Percentiles rank a stretch among this genome's conserved stretches.
phyloP scores from a whole-genome alignment of 768 basidiomycete species.

The Suillus decipiens region DNA sequence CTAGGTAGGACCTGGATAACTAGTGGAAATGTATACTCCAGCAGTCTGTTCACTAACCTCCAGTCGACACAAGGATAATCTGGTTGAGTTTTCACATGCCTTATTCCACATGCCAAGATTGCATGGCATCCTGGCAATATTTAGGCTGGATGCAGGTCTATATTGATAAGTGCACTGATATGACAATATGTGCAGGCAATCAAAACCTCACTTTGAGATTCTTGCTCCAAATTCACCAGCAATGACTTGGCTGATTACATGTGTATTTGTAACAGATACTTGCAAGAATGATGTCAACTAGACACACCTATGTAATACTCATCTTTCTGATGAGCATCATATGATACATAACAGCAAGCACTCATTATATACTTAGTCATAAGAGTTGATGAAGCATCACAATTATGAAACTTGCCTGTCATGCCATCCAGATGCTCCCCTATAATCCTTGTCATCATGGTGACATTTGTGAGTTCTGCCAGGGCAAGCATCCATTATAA shows the following conservation, averaged over 20 bases:
- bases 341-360: not conserved
- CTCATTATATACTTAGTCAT: not conserved
- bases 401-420: not conserved
- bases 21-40: too few species aligned
- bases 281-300: not conserved
- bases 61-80: too few species aligned
- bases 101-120: too few species aligned
- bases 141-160: too few species aligned
- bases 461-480: not conserved
- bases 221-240: not conserved
- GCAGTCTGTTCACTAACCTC: too few species aligned
- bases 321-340: not conserved
- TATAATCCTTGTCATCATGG: not conserved
- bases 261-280: not conserved
- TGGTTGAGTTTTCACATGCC: too few species aligned
- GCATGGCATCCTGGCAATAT: too few species aligned
- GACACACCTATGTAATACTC: not conserved
- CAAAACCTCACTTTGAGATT: not conserved
- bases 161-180: too few species aligned
- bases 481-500: conserved; percentile 1
- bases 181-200: too few species aligned
- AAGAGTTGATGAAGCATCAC: not conserved
- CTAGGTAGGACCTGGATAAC: too few species aligned
- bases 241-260: not conserved
- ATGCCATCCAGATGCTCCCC: not conserved